These are phyloP conservation scores for Lichtheimia ornata DNA, from an alignment of 371 early-diverging fungal genomes.

Conservation along the genomic window DNA sequence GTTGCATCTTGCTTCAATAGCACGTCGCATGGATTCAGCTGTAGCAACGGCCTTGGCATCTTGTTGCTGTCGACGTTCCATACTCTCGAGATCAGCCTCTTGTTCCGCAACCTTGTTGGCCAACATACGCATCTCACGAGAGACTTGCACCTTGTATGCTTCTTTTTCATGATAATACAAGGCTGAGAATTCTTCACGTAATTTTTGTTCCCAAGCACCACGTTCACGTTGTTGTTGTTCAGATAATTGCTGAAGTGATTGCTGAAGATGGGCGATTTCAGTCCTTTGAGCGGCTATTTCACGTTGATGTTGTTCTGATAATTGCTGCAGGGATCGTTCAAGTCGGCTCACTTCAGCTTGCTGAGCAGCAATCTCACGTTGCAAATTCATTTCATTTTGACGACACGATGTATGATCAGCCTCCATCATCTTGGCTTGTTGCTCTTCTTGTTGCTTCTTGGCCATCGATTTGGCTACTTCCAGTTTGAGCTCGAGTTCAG, in stretches of 20 bases:
- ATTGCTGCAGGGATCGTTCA: slow-evolving; percentile 5
- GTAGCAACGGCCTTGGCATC: not conserved
- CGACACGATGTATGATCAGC: not conserved
- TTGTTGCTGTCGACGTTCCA: slow-evolving; percentile 14
- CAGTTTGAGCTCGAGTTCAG: slow-evolving; percentile 9
- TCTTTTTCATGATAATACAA: slow-evolving; percentile 10
- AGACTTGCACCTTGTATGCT: slow-evolving; percentile 12
- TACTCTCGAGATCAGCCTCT: slow-evolving; percentile 12
- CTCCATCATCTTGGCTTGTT: not conserved
- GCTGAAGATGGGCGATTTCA: not conserved
- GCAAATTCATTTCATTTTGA: not conserved
- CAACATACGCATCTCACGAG: slow-evolving; percentile 17
- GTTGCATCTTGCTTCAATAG: slow-evolving; percentile 1
- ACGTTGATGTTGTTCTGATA: not conserved
- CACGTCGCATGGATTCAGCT: slow-evolving; percentile 2
- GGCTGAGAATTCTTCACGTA: slow-evolving; percentile 4
- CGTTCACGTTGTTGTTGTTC: slow-evolving; percentile 8
- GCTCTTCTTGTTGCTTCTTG: not conserved
- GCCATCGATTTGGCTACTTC: slow-evolving; percentile 2
- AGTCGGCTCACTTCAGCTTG: not conserved
- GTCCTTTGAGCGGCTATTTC: not conserved
- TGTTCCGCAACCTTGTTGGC: slow-evolving; percentile 16
- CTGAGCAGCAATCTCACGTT: slow-evolving; percentile 1
- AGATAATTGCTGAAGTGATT: slow-evolving; percentile 1
- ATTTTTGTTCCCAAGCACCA: not conserved